Evolutionary conservation across 1,139 yeast genomes (phyloP).

Genomic region (Starmera stellimalicola): DNA sequence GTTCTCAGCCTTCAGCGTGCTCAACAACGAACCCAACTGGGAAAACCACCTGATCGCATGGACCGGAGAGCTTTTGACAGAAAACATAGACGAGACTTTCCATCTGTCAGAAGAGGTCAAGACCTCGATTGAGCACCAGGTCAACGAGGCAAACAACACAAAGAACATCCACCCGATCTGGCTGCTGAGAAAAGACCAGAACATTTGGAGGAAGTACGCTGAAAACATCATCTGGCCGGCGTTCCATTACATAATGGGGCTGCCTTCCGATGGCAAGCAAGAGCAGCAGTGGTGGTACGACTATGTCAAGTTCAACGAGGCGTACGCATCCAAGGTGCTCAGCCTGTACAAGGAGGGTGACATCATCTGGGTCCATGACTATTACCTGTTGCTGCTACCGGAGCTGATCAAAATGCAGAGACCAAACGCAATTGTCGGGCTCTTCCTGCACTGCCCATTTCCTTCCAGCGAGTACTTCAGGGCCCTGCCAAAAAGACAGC

Average conservation of each 20-base stretch:
- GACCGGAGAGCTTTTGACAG: slow-evolving; percentile 73
- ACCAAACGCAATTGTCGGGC: slow-evolving; percentile 74
- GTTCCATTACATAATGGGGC: slow-evolving; percentile 80
- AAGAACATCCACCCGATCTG: slow-evolving; percentile 74
- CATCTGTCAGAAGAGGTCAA: slow-evolving; percentile 53
- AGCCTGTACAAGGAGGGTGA: slow-evolving; percentile 81
- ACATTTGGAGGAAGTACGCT: slow-evolving; percentile 80
- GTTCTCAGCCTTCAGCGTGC: slow-evolving; percentile 60
- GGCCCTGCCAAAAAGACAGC: slow-evolving; percentile 73
- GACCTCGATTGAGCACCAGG: slow-evolving; percentile 31
- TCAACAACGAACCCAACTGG: slow-evolving; percentile 67
- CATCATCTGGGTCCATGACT: slow-evolving; percentile 92
- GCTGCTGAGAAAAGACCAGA: slow-evolving; percentile 61
- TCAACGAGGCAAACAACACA: slow-evolving; percentile 35
- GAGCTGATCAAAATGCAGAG: slow-evolving; percentile 76
- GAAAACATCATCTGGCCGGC: slow-evolving; percentile 92
- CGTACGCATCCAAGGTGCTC: slow-evolving; percentile 71
- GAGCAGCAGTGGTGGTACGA: slow-evolving; percentile 85
- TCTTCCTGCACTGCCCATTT: slow-evolving; percentile 83
- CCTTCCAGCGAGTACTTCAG: slow-evolving; percentile 95
- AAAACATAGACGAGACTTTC: slow-evolving; percentile 39
- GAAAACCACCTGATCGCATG: slow-evolving; percentile 85
- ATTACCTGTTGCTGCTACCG: slow-evolving; percentile 76
- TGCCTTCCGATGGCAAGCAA: slow-evolving; percentile 56
- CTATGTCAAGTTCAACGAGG: slow-evolving; percentile 84